A percentile compares a stretch with the other conserved stretches of the same genome.
phyloP scores from a whole-genome alignment of 1,284 basidiomycete species.

The Cystobasidium pallidum region DNA sequence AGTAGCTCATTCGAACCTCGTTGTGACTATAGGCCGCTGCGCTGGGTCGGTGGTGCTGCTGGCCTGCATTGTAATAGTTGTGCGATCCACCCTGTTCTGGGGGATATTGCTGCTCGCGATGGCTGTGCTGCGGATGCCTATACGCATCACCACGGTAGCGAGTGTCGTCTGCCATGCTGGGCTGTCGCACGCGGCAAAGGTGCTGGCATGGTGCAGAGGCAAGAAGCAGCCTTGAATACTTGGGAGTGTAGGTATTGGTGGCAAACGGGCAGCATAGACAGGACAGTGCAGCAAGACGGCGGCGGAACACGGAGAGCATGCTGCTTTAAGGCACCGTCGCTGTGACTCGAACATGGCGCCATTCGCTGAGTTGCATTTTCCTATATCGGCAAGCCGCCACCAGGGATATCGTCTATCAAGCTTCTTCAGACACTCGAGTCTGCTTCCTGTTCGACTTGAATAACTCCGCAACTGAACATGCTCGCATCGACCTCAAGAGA shows the following conservation, averaged over 20 bases:
- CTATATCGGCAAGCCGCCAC: no score
- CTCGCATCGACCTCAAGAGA: constrained; percentile 16
- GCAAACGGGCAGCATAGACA: no score
- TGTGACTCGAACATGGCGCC: no score
- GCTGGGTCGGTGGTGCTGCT: constrained; percentile 18
- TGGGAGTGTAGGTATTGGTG: no score
- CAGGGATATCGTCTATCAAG: no score
- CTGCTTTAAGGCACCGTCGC: no score
- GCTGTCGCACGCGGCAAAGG: background rate
- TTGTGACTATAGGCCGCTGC: constrained; percentile 1
- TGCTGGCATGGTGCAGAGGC: background rate
- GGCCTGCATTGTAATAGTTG: background rate
- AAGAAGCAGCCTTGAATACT: no score
- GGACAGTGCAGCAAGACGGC: no score
- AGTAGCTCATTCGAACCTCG: constrained; percentile 21
- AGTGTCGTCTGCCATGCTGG: constrained; percentile 3
- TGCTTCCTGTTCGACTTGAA: background rate
- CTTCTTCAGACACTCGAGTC: no score
- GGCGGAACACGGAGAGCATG: no score
- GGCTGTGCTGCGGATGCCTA: background rate
- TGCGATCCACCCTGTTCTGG: constrained; percentile 3
- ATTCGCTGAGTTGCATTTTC: no score
- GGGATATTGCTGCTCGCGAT: background rate
- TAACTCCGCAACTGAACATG: background rate
- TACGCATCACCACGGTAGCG: background rate